Evolutionary conservation across 441 rosid species (phyloP).

Genomic region (Cnidoscolus chayamansa): DNA sequence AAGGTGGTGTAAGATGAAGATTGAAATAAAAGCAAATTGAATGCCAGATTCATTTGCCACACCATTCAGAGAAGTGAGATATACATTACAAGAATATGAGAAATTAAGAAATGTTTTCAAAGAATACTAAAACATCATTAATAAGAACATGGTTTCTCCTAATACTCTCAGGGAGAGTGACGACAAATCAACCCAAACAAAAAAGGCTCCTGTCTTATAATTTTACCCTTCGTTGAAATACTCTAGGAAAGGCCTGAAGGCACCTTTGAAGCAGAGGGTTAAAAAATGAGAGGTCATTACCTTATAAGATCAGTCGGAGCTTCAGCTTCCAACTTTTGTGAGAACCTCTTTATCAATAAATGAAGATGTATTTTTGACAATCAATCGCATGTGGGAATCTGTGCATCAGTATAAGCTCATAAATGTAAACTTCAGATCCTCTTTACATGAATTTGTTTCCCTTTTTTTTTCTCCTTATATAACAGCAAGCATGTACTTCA

Average conservation of each 20-base stretch:
- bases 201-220: neutral
- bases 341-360: slow-evolving; percentile 75
- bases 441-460: neutral
- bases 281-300: slow-evolving; percentile 27
- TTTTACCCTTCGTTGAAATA: neutral
- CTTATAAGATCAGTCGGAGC: slow-evolving; percentile 63
- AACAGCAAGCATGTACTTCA: neutral
- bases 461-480: too few relatives aligned
- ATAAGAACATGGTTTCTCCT: neutral
- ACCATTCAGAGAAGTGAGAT: slow-evolving; percentile 55
- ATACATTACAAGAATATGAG: slow-evolving; percentile 33
- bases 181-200: neutral
- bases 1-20: neutral
- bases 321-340: slow-evolving; percentile 68
- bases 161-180: neutral
- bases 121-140: slow-evolving; percentile 1
- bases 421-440: neutral
- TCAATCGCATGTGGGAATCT: slow-evolving; percentile 87
- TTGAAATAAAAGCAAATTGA: slow-evolving; percentile 32
- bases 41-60: slow-evolving; percentile 52
- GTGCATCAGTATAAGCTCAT: slow-evolving; percentile 13
- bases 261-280: neutral
- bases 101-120: neutral
- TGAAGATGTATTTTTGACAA: slow-evolving; percentile 86
- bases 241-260: neutral